These are phyloP conservation scores for Naumovozyma baii DNA, from an alignment of 805 yeast species.

Conservation along the genomic window DNA sequence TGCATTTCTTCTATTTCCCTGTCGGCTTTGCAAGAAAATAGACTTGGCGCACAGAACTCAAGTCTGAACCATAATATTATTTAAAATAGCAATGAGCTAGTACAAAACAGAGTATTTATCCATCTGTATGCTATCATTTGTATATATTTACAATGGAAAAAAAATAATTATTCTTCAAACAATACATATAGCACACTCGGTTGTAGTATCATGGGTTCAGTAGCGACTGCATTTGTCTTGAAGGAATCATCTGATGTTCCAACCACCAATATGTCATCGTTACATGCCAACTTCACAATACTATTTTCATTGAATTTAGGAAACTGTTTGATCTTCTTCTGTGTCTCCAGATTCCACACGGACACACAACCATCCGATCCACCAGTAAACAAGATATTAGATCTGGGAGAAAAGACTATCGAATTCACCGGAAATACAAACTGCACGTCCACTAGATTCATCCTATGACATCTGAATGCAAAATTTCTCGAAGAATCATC, in stretches of 20 bases:
- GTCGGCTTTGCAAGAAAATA: background rate
- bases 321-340: slow-evolving; percentile 66
- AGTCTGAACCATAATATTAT: no score
- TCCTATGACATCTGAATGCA: slow-evolving; percentile 77
- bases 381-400: slow-evolving; percentile 76
- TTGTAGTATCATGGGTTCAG: slow-evolving; percentile 13
- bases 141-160: no score
- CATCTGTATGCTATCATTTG: no score
- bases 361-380: slow-evolving; percentile 87
- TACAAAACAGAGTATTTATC: no score
- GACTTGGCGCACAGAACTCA: no score
- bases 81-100: no score
- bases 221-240: slow-evolving; percentile 29
- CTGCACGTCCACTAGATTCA: slow-evolving; percentile 37
- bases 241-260: slow-evolving; percentile 44
- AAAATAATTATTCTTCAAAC: background rate
- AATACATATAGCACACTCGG: slow-evolving; percentile 18
- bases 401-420: slow-evolving; percentile 64
- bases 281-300: slow-evolving; percentile 33
- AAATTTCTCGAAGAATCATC: slow-evolving; percentile 44
- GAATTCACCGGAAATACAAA: slow-evolving; percentile 70
- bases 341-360: slow-evolving; percentile 81
- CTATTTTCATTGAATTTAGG: slow-evolving; percentile 40
- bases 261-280: slow-evolving; percentile 29
- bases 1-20: background rate